A percentile compares a stretch with the other conserved stretches of the same genome.
Evolutionary conservation across 1,284 basidiomycete genomes (phyloP).

Genomic region (Ceratobasidium sp.): DNA sequence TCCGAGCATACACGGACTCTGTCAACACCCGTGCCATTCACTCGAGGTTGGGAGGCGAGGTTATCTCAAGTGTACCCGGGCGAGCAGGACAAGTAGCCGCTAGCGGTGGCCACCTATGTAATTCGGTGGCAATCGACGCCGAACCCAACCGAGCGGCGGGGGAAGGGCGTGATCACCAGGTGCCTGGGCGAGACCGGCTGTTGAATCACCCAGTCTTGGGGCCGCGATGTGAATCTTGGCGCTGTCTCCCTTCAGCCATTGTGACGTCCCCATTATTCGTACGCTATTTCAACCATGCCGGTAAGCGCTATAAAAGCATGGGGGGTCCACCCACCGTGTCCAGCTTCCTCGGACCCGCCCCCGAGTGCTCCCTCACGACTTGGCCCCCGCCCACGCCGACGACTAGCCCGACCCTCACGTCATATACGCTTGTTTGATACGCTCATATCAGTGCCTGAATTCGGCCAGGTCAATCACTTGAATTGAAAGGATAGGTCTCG

Average conservation of each 20-base stretch:
- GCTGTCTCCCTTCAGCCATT: constrained; percentile 10
- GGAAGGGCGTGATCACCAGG: constrained; percentile 13
- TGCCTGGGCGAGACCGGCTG: constrained; percentile 34
- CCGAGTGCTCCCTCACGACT: constrained; percentile 36
- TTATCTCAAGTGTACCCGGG: background rate
- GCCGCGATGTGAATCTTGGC: constrained; percentile 24
- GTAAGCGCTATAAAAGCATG: constrained; percentile 7
- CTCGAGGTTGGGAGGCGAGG: background rate
- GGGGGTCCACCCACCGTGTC: background rate
- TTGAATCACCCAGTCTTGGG: constrained; percentile 16
- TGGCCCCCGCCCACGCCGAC: background rate
- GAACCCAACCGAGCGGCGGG: constrained; percentile 1
- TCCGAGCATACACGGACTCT: constrained; percentile 10
- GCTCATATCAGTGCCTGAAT: constrained; percentile 13
- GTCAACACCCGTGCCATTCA: background rate
- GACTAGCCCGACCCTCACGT: constrained; percentile 12
- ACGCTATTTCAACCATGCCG: constrained; percentile 5
- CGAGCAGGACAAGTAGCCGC: background rate
- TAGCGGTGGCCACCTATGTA: background rate
- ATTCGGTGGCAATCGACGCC: constrained; percentile 20
- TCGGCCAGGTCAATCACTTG: background rate
- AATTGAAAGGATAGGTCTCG: background rate
- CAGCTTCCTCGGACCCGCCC: constrained; percentile 18
- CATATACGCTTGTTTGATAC: constrained; percentile 18
- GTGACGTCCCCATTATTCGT: constrained; percentile 4